A percentile compares a stretch with the other conserved stretches of the same genome.
phyloP scores from a whole-genome alignment of 1,284 basidiomycete genomes.

The Filobasidium uniguttulatum region DNA sequence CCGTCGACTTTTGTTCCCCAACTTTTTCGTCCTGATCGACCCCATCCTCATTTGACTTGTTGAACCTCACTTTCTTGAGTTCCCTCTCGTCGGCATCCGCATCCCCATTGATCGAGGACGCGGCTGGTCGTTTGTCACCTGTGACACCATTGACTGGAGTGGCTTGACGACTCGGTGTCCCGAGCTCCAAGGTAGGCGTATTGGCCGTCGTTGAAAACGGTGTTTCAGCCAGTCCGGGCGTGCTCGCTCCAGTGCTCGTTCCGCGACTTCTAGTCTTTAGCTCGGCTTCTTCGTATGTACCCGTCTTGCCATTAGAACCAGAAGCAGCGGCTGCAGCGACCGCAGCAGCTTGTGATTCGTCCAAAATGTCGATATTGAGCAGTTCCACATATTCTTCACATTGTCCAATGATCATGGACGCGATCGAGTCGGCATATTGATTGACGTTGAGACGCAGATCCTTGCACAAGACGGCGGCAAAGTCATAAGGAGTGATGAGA shows the following conservation, averaged over 20 bases:
- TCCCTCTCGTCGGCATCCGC: background rate
- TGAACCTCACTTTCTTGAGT: slow-evolving; percentile 1
- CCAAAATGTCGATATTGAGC: slow-evolving; percentile 20
- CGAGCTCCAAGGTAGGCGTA: background rate
- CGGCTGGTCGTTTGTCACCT: background rate
- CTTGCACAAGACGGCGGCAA: slow-evolving; percentile 10
- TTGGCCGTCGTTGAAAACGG: background rate
- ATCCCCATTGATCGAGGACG: background rate
- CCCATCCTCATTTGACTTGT: background rate
- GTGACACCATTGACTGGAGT: no score
- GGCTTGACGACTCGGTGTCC: no score
- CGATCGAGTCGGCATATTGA: slow-evolving; percentile 8
- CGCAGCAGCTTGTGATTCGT: slow-evolving; percentile 20
- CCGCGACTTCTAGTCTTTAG: background rate
- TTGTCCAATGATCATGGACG: slow-evolving; percentile 9
- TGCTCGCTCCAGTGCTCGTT: background rate
- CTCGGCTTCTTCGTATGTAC: no score
- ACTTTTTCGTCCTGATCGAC: slow-evolving; percentile 8
- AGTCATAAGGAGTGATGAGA: slow-evolving; percentile 14
- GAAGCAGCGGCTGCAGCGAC: slow-evolving; percentile 7
- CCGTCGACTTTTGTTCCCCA: slow-evolving; percentile 4
- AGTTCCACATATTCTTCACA: slow-evolving; percentile 16
- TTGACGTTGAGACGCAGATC: slow-evolving; percentile 8
- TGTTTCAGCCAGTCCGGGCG: background rate
- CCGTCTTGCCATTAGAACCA: no score